phyloP scores from a whole-genome alignment of 2,329 filamentous ascomycete species.

The Paracamarosporium sp. region DNA sequence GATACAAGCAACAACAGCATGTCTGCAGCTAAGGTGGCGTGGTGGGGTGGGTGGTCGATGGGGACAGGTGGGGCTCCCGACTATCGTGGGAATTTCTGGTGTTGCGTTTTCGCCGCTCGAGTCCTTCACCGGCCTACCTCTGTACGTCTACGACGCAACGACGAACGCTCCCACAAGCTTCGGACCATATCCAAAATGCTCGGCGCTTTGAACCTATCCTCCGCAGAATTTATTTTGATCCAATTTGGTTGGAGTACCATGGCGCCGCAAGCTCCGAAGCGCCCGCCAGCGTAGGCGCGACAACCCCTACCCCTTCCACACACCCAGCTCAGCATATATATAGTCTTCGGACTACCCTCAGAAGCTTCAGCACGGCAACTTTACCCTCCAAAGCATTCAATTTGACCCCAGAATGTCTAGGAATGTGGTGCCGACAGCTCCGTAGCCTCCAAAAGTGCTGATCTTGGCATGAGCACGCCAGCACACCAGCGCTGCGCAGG shows the following conservation, averaged over 20 bases:
- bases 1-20: not conserved
- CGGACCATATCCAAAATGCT: not conserved
- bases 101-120: not conserved
- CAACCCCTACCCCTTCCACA: not conserved
- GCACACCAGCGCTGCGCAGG: not conserved
- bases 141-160: not conserved
- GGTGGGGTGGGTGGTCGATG: not conserved
- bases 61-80: not conserved
- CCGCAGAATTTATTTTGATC: not conserved
- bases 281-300: not conserved
- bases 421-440: not conserved
- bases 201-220: not conserved
- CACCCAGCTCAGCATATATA: not conserved
- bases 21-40: not conserved
- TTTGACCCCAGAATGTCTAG: not conserved
- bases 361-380: not conserved
- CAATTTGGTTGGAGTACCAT: not conserved
- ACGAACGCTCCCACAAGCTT: not conserved
- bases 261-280: not conserved
- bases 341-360: not conserved
- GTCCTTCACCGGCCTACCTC: not conserved
- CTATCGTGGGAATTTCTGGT: slow-evolving; percentile 7
- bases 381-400: not conserved
- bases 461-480: not conserved
- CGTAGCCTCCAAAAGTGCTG: not conserved